A percentile compares a stretch with the other conserved stretches of the same genome.
Conservation (phyloP, 2,329 filamentous ascomycete species). For the Diaporthe batatas region DNA sequence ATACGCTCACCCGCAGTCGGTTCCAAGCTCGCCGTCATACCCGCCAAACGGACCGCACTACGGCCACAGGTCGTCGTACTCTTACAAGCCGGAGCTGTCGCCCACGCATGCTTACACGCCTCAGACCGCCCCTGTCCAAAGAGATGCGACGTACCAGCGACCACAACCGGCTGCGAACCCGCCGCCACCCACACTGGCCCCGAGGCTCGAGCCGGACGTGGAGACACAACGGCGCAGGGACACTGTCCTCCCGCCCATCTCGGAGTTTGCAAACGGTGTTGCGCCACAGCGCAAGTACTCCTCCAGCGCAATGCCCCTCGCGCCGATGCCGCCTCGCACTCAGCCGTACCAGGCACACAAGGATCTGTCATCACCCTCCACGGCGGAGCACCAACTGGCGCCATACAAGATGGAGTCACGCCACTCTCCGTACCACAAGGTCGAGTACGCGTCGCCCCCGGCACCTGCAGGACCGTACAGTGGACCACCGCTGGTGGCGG, state of each 20-base stretch:
- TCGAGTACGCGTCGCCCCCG: slow-evolving; percentile 17
- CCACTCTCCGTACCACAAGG: slow-evolving; percentile 28
- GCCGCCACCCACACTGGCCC: slow-evolving; percentile 35
- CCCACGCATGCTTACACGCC: slow-evolving; percentile 48
- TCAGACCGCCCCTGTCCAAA: slow-evolving; percentile 46
- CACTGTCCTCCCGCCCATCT: slow-evolving; percentile 38
- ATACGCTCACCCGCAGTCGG: slow-evolving; percentile 48
- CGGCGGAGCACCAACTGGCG: slow-evolving; percentile 26
- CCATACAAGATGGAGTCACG: slow-evolving; percentile 31
- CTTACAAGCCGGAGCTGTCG: slow-evolving; percentile 48
- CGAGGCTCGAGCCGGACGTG: slow-evolving; percentile 36
- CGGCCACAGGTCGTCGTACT: slow-evolving; percentile 40
- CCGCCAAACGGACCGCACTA: slow-evolving; percentile 46
- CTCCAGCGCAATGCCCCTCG: slow-evolving; percentile 21
- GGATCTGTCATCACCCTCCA: slow-evolving; percentile 31
- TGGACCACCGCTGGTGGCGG: slow-evolving; percentile 7
- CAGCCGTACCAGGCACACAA: slow-evolving; percentile 30
- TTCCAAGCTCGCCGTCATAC: slow-evolving; percentile 52
- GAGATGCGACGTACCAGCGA: slow-evolving; percentile 39
- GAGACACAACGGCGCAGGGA: slow-evolving; percentile 29
- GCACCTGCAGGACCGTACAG: slow-evolving; percentile 21
- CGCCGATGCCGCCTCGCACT: slow-evolving; percentile 36
- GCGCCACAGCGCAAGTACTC: slow-evolving; percentile 33
- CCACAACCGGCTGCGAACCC: slow-evolving; percentile 33
- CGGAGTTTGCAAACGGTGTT: slow-evolving; percentile 7